phyloP scores from a whole-genome alignment of 257 asterid species.

The Solanum chilense region DNA sequence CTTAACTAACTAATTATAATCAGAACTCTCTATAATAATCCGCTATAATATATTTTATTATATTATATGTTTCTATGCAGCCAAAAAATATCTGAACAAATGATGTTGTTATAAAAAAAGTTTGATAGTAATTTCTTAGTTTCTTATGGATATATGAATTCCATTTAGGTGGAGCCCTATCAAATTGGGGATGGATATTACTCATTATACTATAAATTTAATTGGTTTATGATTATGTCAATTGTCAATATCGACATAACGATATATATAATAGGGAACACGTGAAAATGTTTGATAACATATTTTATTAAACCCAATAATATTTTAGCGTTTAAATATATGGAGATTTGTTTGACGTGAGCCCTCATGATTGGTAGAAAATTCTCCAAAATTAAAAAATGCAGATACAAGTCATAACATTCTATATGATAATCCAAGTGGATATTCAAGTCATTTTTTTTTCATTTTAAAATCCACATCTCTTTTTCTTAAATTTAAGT shows the following conservation, averaged over 20 bases:
- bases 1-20: background rate
- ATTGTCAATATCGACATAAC: background rate
- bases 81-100: no score
- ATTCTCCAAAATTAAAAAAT: background rate
- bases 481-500: background rate
- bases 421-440: background rate
- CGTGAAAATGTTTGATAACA: background rate
- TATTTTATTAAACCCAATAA: background rate
- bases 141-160: background rate
- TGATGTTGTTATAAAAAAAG: background rate
- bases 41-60: background rate
- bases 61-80: background rate
- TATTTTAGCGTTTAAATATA: background rate
- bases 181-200: background rate
- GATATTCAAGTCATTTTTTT: background rate
- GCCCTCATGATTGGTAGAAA: slow-evolving; percentile 7
- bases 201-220: background rate
- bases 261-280: background rate
- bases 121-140: background rate
- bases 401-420: background rate
- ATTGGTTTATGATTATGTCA: background rate
- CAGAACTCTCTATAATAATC: background rate
- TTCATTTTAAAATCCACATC: background rate
- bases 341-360: background rate
- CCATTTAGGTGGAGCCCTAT: background rate